phyloP scores from a whole-genome alignment of 495 filamentous ascomycete genomes.

The Sabuloglossum arenarium region DNA sequence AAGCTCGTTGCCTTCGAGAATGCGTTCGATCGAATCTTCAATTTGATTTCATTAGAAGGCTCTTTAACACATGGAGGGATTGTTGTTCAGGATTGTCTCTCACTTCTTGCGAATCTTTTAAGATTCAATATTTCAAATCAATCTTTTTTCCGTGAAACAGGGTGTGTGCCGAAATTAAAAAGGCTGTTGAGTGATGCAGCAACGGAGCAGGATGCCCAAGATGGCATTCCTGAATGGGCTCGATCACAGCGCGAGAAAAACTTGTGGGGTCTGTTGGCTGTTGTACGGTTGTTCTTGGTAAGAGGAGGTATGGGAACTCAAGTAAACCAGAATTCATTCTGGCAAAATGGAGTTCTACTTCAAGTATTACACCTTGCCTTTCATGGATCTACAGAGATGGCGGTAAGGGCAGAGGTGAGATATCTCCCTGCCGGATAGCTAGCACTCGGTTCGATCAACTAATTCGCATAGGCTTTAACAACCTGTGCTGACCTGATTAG shows the following conservation, averaged over 20 bases:
- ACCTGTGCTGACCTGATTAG: constrained; percentile 80
- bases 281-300: constrained; percentile 69
- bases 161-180: constrained; percentile 54
- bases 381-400: constrained; percentile 46
- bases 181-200: constrained; percentile 46
- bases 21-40: constrained; percentile 72
- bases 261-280: constrained; percentile 70
- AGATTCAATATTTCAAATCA: constrained; percentile 81
- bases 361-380: constrained; percentile 72
- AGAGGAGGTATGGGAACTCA: constrained; percentile 58
- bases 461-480: constrained; percentile 38
- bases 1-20: constrained; percentile 91
- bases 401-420: constrained; percentile 61
- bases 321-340: constrained; percentile 71
- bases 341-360: constrained; percentile 60
- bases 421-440: not conserved
- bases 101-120: constrained; percentile 78
- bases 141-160: constrained; percentile 80
- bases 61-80: constrained; percentile 70
- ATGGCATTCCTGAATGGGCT: constrained; percentile 48
- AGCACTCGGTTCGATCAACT: constrained; percentile 3
- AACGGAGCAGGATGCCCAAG: constrained; percentile 30
- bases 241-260: constrained; percentile 71
- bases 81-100: constrained; percentile 83
- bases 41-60: constrained; percentile 63